Percentiles rank a stretch among this genome's conserved stretches.
These are phyloP conservation scores for Linanthus parryae DNA, from an alignment of 148 eudicot species.

Conservation along the genomic window DNA sequence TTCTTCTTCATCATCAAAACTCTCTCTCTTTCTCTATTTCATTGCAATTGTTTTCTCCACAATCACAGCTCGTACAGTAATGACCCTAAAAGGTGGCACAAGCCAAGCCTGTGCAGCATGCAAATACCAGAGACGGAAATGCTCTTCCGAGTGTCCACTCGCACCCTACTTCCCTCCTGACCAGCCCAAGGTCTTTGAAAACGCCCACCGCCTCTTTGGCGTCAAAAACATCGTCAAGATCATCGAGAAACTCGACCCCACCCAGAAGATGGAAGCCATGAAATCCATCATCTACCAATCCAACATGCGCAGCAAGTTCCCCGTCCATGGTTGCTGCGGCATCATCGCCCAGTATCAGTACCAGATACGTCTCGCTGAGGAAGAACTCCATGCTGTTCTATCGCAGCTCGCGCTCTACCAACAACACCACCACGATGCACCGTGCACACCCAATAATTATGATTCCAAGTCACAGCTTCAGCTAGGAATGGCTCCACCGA, in stretches of 20 bases:
- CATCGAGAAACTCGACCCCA: constrained; percentile 30
- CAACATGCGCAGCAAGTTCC: constrained; percentile 45
- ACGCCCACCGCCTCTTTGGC: constrained; percentile 78
- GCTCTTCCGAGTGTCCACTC: constrained; percentile 61
- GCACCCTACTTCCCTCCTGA: constrained; percentile 89
- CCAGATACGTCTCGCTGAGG: constrained; percentile 30
- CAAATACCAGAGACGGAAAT: constrained; percentile 70
- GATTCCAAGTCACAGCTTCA: constrained; percentile 41
- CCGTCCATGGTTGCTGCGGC: constrained; percentile 52
- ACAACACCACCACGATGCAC: constrained; percentile 33
- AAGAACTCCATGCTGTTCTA: constrained; percentile 43
- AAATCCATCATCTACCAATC: constrained; percentile 66
- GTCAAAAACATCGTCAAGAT: constrained; percentile 68
- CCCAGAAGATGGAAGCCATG: constrained; percentile 52
- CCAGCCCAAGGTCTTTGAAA: constrained; percentile 51
- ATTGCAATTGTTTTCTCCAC: too few relatives aligned
- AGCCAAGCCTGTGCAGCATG: constrained; percentile 95
- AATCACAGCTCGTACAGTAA: constrained; percentile 19
- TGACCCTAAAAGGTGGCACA: constrained; percentile 88
- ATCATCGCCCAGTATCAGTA: constrained; percentile 24
- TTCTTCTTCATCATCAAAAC: too few relatives aligned
- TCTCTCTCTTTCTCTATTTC: too few relatives aligned
- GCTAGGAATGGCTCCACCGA: constrained; percentile 36
- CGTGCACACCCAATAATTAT: constrained; percentile 13
- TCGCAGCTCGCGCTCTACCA: constrained; percentile 30